Evolutionary conservation across 2,329 filamentous ascomycete species (phyloP), one percentile per base, ranked within the genome.

Genomic region (Scytalidium sp.): DNA sequence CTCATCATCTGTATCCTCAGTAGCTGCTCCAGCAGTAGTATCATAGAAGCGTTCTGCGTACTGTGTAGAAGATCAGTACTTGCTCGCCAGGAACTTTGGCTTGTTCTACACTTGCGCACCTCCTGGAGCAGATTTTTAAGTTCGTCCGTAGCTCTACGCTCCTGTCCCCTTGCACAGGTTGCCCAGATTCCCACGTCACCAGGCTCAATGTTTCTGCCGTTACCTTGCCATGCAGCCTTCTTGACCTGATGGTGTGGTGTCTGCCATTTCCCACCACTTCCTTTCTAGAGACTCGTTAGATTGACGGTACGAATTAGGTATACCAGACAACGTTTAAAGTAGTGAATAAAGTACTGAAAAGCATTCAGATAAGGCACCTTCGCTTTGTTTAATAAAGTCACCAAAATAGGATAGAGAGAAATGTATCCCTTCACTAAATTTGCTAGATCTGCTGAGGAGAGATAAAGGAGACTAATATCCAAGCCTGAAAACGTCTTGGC

Each of bases 161-260:
- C 87, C 71, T 87, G 85, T 56, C 81, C 81, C 63, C 85, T 80
- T 46, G 85, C 82, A 64, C 87, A 92, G 0, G 88, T 91, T 22
- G 85, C 84, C 87, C 87, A 93, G 51, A 93, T 83, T 4, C 88
- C 88, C 46, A 77, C 73, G 60, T 91, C 86, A 4, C 87, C 87
- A 4, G 85, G 73, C 58, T 88, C 80, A 43, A 91, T 68, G 11
- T 67, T 73, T 39, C 74, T 75, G 29, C 46, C 56, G 15, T 15
- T 36, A 69, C 70, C 70, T 13, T 67, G 68, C 52, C 68, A 65
- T 45, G 69, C 65, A 19, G 70, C 69, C 41, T 71, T 57, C 61
- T 78, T 83, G 27, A 70, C 68, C 59, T 75, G 73, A 42, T 84
- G 80, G 52, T 81, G 76, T 13, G 82, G 71, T 21, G 82, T 85